Conservation (phyloP, 2,329 filamentous ascomycete genomes). For the Scolecobasidium constrictum region DNA sequence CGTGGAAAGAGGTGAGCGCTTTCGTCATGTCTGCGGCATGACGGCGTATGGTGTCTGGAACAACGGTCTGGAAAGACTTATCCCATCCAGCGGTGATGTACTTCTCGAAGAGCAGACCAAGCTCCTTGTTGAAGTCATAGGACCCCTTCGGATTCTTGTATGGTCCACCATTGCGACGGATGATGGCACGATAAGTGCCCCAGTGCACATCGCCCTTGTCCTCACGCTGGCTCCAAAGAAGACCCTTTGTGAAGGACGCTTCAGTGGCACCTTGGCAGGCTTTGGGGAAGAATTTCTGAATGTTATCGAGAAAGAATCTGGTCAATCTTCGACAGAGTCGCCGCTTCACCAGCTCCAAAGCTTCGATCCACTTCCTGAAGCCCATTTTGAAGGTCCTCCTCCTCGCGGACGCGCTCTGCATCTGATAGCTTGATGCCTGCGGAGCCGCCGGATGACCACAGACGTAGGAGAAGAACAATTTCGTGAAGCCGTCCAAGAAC, state of each 20-base stretch:
- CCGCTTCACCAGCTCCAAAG: not conserved
- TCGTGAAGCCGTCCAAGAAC: slow-evolving; percentile 41
- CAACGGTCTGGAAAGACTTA: slow-evolving; percentile 28
- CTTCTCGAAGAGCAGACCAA: slow-evolving; percentile 28
- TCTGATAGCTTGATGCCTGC: slow-evolving; percentile 29
- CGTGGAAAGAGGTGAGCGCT: slow-evolving; percentile 31
- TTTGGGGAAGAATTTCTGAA: slow-evolving; percentile 34
- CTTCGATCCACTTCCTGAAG: slow-evolving; percentile 29
- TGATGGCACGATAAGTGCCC: slow-evolving; percentile 46
- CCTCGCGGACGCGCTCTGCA: slow-evolving; percentile 28
- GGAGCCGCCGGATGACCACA: slow-evolving; percentile 38
- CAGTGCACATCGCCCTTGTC: slow-evolving; percentile 37
- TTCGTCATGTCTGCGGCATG: slow-evolving; percentile 23
- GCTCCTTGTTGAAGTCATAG: slow-evolving; percentile 32
- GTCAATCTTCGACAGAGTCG: slow-evolving; percentile 21
- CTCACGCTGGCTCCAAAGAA: slow-evolving; percentile 26
- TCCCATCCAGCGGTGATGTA: slow-evolving; percentile 33
- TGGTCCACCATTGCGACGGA: slow-evolving; percentile 36
- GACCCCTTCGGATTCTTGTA: no score
- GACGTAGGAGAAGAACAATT: slow-evolving; percentile 42
- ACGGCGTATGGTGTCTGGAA: slow-evolving; percentile 29
- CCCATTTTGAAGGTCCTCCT: slow-evolving; percentile 25
- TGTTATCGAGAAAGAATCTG: slow-evolving; percentile 30
- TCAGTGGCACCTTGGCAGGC: slow-evolving; percentile 29
- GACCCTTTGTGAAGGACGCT: slow-evolving; percentile 22